Evolutionary conservation across 495 filamentous ascomycete species (phyloP), one percentile per base, ranked within the genome.

Genomic region (Penicillium daleae): DNA sequence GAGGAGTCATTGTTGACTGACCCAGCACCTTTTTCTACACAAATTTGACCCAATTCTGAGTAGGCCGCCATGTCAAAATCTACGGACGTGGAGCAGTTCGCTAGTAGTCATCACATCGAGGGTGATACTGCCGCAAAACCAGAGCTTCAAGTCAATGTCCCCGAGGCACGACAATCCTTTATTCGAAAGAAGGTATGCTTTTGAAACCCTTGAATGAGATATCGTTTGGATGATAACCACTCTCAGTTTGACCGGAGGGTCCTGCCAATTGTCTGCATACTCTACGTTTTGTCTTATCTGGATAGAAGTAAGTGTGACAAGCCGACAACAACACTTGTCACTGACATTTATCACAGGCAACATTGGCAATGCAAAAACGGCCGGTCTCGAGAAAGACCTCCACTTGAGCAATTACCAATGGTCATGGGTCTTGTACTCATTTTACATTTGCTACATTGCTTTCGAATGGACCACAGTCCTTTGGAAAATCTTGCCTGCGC

Each of bases 371-470:
- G 86, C 85, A 5, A 76, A 84, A 50, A 82, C 83, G 12, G 82
- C 82, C 5, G 83, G 82, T 27, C 82, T 88, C 72, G 71, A 73
- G 21, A 73, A 81, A 19, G 85, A 83, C 66, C 73, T 86, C n/a
- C 61, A 77, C 6, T 69, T 86, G 13, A 68, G 62, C 15, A 73
- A 79, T 31, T 66, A 71, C 24, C 76, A 83, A 49, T 87, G 83
- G 65, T 74, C 85, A 64, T 92, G 89, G 89, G 73, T 91, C 19
- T 75, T 91, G 29, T 88, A 86, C 13, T 82, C 88, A 12, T 92
- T 91, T 62, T 92, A 92, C 64, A 86, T 75, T 35, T 66, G 52
- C 33, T 75, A 75, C 40, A 67, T 73, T 32, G 1, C 68, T 27
- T 75, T 75, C 21, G 70, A 75, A 50, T 75, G 72, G 72, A 66